Conservation (phyloP, 306 rosid species). For the Acacia crassicarpa region DNA sequence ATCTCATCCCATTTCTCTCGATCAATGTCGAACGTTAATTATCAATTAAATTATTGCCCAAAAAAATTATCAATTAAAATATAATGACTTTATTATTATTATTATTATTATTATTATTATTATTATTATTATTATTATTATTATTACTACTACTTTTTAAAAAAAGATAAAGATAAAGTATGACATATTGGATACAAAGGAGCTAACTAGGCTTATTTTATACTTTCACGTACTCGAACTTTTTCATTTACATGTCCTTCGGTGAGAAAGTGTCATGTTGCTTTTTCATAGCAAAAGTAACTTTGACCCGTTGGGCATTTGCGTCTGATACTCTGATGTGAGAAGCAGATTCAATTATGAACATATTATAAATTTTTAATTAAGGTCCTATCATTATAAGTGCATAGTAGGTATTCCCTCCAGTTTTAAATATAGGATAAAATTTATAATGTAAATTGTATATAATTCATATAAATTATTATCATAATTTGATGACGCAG, state of each 20-base stretch:
- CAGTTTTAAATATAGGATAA: too few species aligned
- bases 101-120: neutral
- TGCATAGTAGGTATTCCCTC: neutral
- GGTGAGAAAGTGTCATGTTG: constrained; percentile 4
- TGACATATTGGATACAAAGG: neutral
- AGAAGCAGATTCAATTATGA: neutral
- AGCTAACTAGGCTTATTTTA: neutral
- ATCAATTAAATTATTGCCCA: neutral
- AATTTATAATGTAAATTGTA: too few species aligned
- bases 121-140: neutral
- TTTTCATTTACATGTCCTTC: constrained; percentile 15
- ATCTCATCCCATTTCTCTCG: neutral
- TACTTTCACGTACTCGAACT: neutral
- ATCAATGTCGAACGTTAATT: constrained; percentile 10
- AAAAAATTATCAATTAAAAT: neutral
- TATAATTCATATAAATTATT: neutral
- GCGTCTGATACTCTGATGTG: neutral
- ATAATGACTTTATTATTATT: constrained; percentile 1
- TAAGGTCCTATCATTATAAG: neutral
- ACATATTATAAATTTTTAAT: neutral
- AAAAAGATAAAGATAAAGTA: neutral
- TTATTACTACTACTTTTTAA: neutral
- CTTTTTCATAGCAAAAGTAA: constrained; percentile 17
- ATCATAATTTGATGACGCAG: neutral
- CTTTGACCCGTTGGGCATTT: constrained; percentile 8